These are phyloP conservation scores for Magnaporthiopsis poae DNA, from an alignment of 2,329 filamentous ascomycete genomes.

Conservation along the genomic window DNA sequence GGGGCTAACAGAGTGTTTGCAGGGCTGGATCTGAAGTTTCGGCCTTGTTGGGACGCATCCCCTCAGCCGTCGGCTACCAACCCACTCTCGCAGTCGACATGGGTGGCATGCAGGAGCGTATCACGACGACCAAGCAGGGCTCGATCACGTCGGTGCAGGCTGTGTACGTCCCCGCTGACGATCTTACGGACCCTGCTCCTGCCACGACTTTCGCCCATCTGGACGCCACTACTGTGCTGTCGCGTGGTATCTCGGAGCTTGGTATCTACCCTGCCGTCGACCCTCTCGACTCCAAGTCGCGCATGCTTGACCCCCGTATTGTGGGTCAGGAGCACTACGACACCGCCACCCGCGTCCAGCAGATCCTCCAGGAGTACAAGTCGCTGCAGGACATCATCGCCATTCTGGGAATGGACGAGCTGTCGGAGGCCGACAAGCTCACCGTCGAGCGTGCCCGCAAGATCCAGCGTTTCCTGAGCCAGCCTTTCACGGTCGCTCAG, in stretches of 20 bases:
- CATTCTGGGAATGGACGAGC: constrained; percentile 99
- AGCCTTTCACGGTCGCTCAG: constrained; percentile 84
- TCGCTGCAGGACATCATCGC: constrained; percentile 99
- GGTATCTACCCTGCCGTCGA: constrained; percentile 99
- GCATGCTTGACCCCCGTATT: constrained; percentile 98
- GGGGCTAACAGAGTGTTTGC: no score
- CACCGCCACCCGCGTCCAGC: constrained; percentile 87
- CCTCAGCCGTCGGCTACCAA: constrained; percentile 99
- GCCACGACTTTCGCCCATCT: constrained; percentile 99
- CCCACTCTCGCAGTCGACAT: constrained; percentile 97
- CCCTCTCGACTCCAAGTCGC: constrained; percentile 97
- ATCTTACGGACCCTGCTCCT: constrained; percentile 99
- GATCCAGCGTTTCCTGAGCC: constrained; percentile 98
- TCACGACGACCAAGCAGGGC: constrained; percentile 98
- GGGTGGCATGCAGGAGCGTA: constrained; percentile 99
- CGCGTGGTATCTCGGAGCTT: constrained; percentile 99
- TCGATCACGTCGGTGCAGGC: constrained; percentile 99
- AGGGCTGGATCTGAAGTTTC: constrained; percentile 97
- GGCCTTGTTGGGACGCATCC: constrained; percentile 97
- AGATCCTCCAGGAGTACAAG: constrained; percentile 99
- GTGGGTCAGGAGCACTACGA: constrained; percentile 97
- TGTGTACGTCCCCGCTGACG: constrained; percentile 99
- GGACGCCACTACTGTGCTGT: constrained; percentile 99
- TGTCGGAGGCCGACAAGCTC: constrained; percentile 98
- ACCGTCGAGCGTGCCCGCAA: constrained; percentile 99